Evolutionary conservation across 768 basidiomycete genomes (phyloP).

Genomic region (Tulasnella sp.): DNA sequence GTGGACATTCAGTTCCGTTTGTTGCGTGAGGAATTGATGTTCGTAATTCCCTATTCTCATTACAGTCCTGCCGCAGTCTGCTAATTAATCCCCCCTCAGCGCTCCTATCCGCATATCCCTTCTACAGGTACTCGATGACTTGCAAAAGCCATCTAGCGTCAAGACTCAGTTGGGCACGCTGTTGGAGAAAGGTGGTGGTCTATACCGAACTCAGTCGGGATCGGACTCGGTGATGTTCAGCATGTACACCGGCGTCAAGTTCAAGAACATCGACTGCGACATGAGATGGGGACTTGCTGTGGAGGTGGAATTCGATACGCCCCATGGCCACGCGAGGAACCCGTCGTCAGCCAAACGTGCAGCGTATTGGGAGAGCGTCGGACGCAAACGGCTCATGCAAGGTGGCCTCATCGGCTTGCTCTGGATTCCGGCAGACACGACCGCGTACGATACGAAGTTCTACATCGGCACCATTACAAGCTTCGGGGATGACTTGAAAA

Average conservation of each 20-base stretch:
- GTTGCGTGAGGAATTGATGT: conserved; percentile 70
- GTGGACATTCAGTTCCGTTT: conserved; percentile 73
- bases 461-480: conserved; percentile 54
- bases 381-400: conserved; percentile 54
- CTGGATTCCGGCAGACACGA: too few relatives aligned
- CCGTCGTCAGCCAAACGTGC: conserved; percentile 40
- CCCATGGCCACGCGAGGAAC: conserved; percentile 54
- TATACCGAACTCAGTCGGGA: conserved; percentile 28
- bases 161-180: conserved; percentile 26
- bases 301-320: conserved; percentile 47
- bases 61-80: too few relatives aligned
- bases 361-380: conserved; percentile 59
- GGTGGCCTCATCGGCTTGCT: conserved; percentile 64
- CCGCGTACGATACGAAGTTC: too few relatives aligned
- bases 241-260: conserved; percentile 30
- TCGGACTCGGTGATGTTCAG: conserved; percentile 30
- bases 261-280: conserved; percentile 17
- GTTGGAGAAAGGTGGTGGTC: conserved; percentile 31
- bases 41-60: too few relatives aligned
- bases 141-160: conserved; percentile 30
- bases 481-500: too few relatives aligned
- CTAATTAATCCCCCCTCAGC: conserved; percentile 38
- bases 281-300: conserved; percentile 47
- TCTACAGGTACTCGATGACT: conserved; percentile 48
- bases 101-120: conserved; percentile 53